Base-by-base conservation (phyloP, 225 moss, liverwort and hornwort genomes). In the Rhytidiadelphus loreus region DNA sequence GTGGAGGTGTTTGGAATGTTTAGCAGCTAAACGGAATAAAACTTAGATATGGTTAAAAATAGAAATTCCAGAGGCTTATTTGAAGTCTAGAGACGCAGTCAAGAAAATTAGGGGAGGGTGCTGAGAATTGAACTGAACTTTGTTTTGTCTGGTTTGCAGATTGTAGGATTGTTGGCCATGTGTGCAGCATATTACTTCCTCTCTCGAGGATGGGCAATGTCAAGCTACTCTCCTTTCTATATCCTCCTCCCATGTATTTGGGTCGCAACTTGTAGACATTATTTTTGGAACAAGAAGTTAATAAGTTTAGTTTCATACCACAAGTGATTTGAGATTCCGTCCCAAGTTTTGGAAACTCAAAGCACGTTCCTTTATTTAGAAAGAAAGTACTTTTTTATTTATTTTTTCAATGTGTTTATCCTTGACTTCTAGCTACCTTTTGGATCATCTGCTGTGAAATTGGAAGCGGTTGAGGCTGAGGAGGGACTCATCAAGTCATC, bases 131-230 rank as follows among this genome's bases (percentile, higher is more conserved):
- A 39, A 80, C 88, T 88, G 71, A 87, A 25, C 23, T 35, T 66
- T 25, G 26, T 64, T 24, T 73, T 81, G 23, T 87, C 62, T 85
- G 76, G 29, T 41, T 90, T 88, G 89, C 93, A 96, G 96, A 88
- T 94, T 22, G 96, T 93, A 52, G 98, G 98, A 72, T 90, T 98
- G 61, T 85, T 97, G 89, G 98, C 98, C 50, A 98, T 98, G 96
- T 93, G 96, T 87, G 96, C 94, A 26, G 96, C 98, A 80, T 98
- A 96, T 91, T 98, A 96, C 89, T 96, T 96, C 79, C 92, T 98
- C 74, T 95, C 96, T n/a, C 96, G 94, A 95, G 98, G 98, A 93
- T 98, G 98, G 98, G 98, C 98, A 43, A 96, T 98, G 98, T 94
- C 98, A 78, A 97, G 95, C 76, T 96, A 95, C 90, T 97, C 98